Conservation (phyloP, 179 eudicot species). For the Patellifolia procumbens region DNA sequence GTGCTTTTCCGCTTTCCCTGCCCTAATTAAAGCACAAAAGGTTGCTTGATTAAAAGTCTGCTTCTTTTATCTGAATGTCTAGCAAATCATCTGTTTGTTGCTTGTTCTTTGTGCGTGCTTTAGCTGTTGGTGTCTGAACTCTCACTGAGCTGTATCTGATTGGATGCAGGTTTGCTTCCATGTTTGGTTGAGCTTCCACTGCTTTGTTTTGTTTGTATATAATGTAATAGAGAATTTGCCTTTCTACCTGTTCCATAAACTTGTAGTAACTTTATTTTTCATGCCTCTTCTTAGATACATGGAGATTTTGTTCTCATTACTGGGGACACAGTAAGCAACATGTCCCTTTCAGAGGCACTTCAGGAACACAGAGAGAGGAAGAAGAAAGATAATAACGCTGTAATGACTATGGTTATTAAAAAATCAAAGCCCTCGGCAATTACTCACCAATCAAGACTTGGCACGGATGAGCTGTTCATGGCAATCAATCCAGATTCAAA, state of each 20-base stretch:
- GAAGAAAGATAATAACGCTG: conserved; percentile 83
- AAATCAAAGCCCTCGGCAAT: conserved; percentile 77
- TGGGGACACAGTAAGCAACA: conserved; percentile 94
- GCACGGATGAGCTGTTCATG: conserved; percentile 91
- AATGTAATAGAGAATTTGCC: neutral
- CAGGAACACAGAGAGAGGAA: conserved; percentile 89
- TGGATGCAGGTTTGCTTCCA: neutral
- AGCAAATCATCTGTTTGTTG: neutral
- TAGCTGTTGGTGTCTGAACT: neutral
- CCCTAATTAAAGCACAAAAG: neutral
- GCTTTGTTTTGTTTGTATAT: neutral
- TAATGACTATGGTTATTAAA: conserved; percentile 89
- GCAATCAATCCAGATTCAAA: conserved; percentile 84
- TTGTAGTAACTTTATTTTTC: conserved; percentile 4
- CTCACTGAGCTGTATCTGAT: neutral
- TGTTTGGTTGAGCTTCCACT: neutral
- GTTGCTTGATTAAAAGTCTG: neutral
- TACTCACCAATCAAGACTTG: conserved; percentile 83
- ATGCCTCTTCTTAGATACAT: conserved; percentile 55
- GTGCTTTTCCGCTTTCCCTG: neutral
- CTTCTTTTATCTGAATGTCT: neutral
- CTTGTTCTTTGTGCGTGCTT: neutral
- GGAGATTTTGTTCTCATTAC: conserved; percentile 87
- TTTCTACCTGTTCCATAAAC: neutral
- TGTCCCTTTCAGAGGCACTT: conserved; percentile 77